These are phyloP conservation scores for Naegleria fowleri DNA, from an alignment of 208 protist genomes.

Conservation along the genomic window DNA sequence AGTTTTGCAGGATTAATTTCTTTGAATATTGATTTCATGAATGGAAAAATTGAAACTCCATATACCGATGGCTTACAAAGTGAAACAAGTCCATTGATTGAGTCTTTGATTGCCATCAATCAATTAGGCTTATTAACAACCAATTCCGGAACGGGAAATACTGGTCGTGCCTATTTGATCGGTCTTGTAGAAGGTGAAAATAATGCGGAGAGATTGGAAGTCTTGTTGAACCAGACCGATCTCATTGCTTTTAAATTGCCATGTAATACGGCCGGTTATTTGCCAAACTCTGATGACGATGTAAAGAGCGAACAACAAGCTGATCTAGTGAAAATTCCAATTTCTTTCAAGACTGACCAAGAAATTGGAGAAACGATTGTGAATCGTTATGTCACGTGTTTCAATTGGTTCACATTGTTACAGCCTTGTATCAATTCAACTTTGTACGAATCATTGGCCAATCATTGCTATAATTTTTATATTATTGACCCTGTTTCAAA, in stretches of 20 bases:
- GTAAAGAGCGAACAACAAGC: background rate
- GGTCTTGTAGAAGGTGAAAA: background rate
- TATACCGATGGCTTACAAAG: background rate
- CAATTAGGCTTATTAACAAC: background rate
- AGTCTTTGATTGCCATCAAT: background rate
- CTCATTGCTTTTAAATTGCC: background rate
- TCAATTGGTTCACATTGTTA: background rate
- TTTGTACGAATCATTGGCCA: background rate
- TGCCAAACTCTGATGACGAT: background rate
- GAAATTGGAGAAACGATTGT: background rate
- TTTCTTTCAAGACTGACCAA: background rate
- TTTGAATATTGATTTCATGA: background rate
- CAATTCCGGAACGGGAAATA: background rate
- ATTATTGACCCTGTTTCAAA: background rate
- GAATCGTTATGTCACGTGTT: background rate
- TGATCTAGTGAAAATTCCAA: background rate
- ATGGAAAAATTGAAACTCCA: background rate
- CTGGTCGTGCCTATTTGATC: background rate
- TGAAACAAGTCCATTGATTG: background rate
- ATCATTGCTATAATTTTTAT: conserved; percentile 1
- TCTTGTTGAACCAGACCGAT: background rate
- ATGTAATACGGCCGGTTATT: background rate
- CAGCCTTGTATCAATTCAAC: background rate
- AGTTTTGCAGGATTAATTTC: background rate
- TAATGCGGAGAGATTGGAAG: background rate